A percentile compares a stretch with the other conserved stretches of the same genome.
Evolutionary conservation across 1,284 basidiomycete genomes (phyloP).

Genomic region (Cutaneotrichosporon dermatis): DNA sequence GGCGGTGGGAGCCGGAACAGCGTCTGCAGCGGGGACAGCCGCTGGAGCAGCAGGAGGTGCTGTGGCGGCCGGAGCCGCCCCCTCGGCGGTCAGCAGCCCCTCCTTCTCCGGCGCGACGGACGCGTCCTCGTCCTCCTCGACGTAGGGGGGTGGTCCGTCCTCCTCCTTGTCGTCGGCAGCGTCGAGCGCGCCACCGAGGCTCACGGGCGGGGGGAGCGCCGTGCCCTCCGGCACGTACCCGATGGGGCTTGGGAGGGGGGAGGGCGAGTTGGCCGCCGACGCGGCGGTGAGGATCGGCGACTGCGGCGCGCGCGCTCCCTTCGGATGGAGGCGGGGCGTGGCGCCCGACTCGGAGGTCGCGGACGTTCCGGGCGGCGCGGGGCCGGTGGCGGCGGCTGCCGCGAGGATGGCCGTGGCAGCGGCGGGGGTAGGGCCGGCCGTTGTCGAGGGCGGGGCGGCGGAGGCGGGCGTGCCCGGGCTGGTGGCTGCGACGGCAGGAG

Average conservation of each 20-base stretch:
- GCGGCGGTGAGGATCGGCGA: background rate
- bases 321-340: background rate
- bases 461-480: background rate
- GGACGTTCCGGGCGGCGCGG: background rate
- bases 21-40: background rate
- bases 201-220: background rate
- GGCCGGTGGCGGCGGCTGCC: background rate
- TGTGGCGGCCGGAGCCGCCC: too few relatives aligned
- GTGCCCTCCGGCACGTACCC: background rate
- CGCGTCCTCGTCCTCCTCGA: slow-evolving; percentile 1
- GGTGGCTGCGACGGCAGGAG: background rate
- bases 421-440: background rate
- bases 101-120: background rate
- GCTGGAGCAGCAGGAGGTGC: too few relatives aligned
- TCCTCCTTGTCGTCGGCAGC: background rate
- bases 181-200: background rate
- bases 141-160: background rate
- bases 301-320: background rate
- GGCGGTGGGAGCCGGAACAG: background rate
- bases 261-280: background rate
- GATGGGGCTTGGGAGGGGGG: background rate
- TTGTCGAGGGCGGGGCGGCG: background rate
- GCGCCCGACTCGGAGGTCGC: background rate
- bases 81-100: background rate
- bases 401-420: background rate